Evolutionary conservation across 2,329 filamentous ascomycete species (phyloP).

Genomic region (Lecanicillium sp.): DNA sequence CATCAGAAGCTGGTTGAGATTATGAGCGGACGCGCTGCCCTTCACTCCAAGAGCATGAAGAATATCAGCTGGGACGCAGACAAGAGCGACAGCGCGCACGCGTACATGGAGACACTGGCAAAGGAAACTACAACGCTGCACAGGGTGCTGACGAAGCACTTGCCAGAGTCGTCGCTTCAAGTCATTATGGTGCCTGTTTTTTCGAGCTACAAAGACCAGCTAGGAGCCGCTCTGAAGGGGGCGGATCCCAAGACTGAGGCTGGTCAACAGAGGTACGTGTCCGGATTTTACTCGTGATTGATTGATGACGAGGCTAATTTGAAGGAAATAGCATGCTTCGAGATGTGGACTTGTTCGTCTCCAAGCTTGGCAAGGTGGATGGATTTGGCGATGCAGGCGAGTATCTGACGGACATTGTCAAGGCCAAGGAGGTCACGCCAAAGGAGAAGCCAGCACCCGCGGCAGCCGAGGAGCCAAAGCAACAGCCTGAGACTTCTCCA

Average conservation of each 20-base stretch:
- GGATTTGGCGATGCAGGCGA: conserved; percentile 69
- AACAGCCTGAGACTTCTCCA: conserved; percentile 10
- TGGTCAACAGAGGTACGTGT: conserved; percentile 62
- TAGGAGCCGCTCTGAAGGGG: conserved; percentile 61
- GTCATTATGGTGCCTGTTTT: conserved; percentile 87
- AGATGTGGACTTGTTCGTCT: conserved; percentile 66
- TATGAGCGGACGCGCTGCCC: conserved; percentile 68
- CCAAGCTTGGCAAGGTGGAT: conserved; percentile 66
- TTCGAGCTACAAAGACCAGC: conserved; percentile 69
- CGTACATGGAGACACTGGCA: conserved; percentile 78
- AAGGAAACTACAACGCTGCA: conserved; percentile 83
- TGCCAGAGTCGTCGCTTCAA: conserved; percentile 66
- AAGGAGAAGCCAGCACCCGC: conserved; percentile 10
- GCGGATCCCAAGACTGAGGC: conserved; percentile 55
- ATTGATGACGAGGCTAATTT: background rate
- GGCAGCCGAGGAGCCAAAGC: conserved; percentile 10
- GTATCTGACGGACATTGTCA: conserved; percentile 56
- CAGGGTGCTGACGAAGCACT: conserved; percentile 72
- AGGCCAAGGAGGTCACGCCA: conserved; percentile 42
- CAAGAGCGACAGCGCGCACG: conserved; percentile 37
- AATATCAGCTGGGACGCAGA: conserved; percentile 64
- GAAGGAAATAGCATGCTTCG: conserved; percentile 55
- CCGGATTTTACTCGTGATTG: conserved; percentile 9
- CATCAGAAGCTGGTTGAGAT: conserved; percentile 92
- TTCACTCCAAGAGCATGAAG: conserved; percentile 68